A percentile compares a stretch with the other conserved stretches of the same genome.
These are phyloP conservation scores for Aspergillus fructus DNA, from an alignment of 2,329 filamentous ascomycete genomes.

Conservation along the genomic window DNA sequence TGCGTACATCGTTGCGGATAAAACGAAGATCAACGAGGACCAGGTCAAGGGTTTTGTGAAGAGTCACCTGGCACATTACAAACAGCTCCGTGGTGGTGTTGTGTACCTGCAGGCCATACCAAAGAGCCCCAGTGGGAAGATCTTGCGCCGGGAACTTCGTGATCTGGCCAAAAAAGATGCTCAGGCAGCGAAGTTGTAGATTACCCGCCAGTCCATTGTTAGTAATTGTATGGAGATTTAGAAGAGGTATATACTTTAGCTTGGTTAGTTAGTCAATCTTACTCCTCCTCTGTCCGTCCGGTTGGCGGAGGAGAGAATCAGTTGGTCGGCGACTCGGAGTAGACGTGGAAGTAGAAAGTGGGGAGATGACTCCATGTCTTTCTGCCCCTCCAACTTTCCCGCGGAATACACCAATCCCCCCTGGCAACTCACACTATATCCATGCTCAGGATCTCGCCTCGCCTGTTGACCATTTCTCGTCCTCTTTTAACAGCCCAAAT, in stretches of 20 bases:
- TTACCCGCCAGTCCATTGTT: neutral
- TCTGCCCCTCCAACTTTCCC: slow-evolving; percentile 17
- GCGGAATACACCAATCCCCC: slow-evolving; percentile 16
- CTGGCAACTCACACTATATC: slow-evolving; percentile 11
- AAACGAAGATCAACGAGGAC: slow-evolving; percentile 31
- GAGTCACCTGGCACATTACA: slow-evolving; percentile 43
- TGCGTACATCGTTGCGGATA: slow-evolving; percentile 41
- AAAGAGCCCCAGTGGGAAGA: slow-evolving; percentile 34
- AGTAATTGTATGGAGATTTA: neutral
- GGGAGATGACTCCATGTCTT: neutral
- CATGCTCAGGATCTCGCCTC: slow-evolving; percentile 27
- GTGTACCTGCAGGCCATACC: slow-evolving; percentile 36
- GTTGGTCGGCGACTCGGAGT: neutral
- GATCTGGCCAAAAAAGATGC: slow-evolving; percentile 44
- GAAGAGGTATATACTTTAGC: neutral
- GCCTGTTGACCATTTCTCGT: slow-evolving; percentile 20
- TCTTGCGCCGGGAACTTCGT: slow-evolving; percentile 42
- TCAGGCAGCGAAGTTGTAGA: slow-evolving; percentile 12
- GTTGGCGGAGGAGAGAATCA: neutral
- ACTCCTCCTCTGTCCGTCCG: no score
- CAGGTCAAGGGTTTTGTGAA: slow-evolving; percentile 41
- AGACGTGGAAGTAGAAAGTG: neutral
- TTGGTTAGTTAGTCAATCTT: neutral
- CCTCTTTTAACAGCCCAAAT: slow-evolving; percentile 2
- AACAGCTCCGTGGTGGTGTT: slow-evolving; percentile 46